A percentile compares a stretch with the other conserved stretches of the same genome.
These are phyloP conservation scores for Laburnicola sp. DNA, from an alignment of 2,329 filamentous ascomycete genomes.

Conservation along the genomic window DNA sequence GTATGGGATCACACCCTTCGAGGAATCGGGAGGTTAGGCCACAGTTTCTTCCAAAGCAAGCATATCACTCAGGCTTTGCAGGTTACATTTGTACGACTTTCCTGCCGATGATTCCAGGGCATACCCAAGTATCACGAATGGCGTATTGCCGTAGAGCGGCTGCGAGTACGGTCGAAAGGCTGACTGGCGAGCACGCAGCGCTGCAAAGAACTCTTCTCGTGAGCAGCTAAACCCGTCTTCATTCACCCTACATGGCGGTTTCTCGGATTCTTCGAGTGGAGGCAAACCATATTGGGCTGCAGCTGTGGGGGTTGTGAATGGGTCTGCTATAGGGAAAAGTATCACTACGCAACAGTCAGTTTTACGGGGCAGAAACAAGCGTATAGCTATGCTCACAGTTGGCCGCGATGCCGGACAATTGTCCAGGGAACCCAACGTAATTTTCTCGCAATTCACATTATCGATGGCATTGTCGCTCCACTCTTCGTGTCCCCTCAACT, in stretches of 20 bases:
- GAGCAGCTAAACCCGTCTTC: slow-evolving; percentile 5
- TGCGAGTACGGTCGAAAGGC: slow-evolving; percentile 49
- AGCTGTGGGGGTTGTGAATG: not conserved
- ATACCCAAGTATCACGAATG: slow-evolving; percentile 51
- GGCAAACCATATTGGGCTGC: slow-evolving; percentile 11
- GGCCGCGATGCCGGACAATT: slow-evolving; percentile 34
- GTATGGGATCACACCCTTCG: slow-evolving; percentile 13
- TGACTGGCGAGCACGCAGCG: slow-evolving; percentile 28
- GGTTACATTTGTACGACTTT: slow-evolving; percentile 45
- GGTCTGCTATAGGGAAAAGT: too few species aligned
- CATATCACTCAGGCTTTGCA: slow-evolving; percentile 50
- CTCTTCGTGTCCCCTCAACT: slow-evolving; percentile 17
- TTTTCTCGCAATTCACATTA: slow-evolving; percentile 32
- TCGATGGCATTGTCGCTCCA: slow-evolving; percentile 21
- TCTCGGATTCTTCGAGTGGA: slow-evolving; percentile 8
- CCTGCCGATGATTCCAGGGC: slow-evolving; percentile 52
- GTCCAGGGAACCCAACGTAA: slow-evolving; percentile 41
- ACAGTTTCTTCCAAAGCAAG: slow-evolving; percentile 50
- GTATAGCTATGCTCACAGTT: slow-evolving; percentile 15
- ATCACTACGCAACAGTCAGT: too few species aligned
- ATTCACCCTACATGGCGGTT: slow-evolving; percentile 1
- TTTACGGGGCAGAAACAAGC: too few species aligned
- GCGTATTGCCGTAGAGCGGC: slow-evolving; percentile 56
- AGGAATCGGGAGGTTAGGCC: slow-evolving; percentile 29
- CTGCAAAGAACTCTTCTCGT: slow-evolving; percentile 13